Conservation (phyloP, 176 grass and related monocot genomes). For the Carex littledalei region DNA sequence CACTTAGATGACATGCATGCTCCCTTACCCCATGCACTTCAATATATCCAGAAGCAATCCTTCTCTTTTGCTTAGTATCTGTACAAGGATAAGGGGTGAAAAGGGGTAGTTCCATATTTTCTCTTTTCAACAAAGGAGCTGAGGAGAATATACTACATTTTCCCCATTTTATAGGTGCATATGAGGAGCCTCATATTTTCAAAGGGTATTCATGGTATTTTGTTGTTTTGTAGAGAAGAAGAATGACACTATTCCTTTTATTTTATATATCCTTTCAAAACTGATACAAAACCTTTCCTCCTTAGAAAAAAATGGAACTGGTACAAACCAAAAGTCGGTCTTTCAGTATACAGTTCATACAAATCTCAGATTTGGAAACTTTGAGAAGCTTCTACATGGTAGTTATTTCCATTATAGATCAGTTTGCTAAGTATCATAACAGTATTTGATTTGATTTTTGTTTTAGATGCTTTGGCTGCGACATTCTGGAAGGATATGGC, state of each 20-base stretch:
- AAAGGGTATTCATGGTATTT: background rate
- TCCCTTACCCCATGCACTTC: background rate
- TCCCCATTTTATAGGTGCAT: background rate
- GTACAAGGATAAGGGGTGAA: background rate
- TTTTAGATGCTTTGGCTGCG: conserved; percentile 75
- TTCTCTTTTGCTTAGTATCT: background rate
- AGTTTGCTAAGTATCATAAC: background rate
- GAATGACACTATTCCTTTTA: background rate
- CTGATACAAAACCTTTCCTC: background rate
- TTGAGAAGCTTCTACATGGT: background rate
- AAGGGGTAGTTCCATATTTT: background rate
- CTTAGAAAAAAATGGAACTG: too few relatives aligned
- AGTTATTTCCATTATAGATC: background rate
- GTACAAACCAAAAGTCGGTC: background rate
- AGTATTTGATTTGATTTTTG: conserved; percentile 19
- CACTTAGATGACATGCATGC: background rate
- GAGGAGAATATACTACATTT: background rate
- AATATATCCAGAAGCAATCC: background rate
- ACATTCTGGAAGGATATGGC: conserved; percentile 86
- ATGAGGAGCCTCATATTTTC: background rate
- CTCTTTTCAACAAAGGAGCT: background rate
- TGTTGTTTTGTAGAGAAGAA: background rate
- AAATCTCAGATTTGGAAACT: background rate
- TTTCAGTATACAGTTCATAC: background rate
- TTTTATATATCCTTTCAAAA: conserved; percentile 1